Percentiles rank a stretch among this genome's conserved stretches.
These are phyloP conservation scores for Verruconis gallopava DNA, from an alignment of 2,329 filamentous ascomycete genomes.

Conservation along the genomic window DNA sequence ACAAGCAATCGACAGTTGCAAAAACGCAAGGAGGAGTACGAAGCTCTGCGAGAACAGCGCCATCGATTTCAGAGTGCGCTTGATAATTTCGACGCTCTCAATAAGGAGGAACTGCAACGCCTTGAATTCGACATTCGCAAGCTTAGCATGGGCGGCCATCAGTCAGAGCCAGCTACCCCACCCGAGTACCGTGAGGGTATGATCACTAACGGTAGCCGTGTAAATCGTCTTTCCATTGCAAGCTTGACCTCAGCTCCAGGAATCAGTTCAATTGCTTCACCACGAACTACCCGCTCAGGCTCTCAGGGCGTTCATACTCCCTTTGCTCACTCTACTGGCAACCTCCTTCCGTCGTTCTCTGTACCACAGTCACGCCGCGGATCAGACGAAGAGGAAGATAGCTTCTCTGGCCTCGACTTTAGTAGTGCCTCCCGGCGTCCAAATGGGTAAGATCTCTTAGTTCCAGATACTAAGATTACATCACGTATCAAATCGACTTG, in stretches of 20 bases:
- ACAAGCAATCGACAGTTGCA: constrained; percentile 80
- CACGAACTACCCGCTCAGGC: constrained; percentile 58
- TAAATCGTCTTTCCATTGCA: constrained; percentile 79
- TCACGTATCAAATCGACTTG: too few species aligned
- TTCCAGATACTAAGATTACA: too few species aligned
- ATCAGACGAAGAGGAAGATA: constrained; percentile 77
- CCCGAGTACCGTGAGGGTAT: constrained; percentile 79
- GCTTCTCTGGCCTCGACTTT: constrained; percentile 42
- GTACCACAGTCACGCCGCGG: constrained; percentile 78
- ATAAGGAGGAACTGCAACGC: constrained; percentile 68
- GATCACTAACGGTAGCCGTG: constrained; percentile 61
- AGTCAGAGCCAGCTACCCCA: constrained; percentile 91
- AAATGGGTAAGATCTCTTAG: constrained; percentile 25
- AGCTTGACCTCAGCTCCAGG: constrained; percentile 74
- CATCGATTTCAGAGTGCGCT: constrained; percentile 85
- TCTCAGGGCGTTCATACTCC: constrained; percentile 69
- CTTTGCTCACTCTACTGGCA: constrained; percentile 41
- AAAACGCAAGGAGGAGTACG: constrained; percentile 87
- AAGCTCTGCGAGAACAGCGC: constrained; percentile 78
- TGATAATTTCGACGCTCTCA: constrained; percentile 56
- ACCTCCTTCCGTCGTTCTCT: constrained; percentile 55
- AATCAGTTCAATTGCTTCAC: constrained; percentile 42
- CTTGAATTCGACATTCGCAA: constrained; percentile 54
- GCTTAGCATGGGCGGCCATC: constrained; percentile 46
- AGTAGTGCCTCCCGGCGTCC: constrained; percentile 19